Percentiles rank a stretch among this genome's conserved stretches.
Evolutionary conservation across 139 green algal species (phyloP).

Genomic region (Chlamydomonas sp.): DNA sequence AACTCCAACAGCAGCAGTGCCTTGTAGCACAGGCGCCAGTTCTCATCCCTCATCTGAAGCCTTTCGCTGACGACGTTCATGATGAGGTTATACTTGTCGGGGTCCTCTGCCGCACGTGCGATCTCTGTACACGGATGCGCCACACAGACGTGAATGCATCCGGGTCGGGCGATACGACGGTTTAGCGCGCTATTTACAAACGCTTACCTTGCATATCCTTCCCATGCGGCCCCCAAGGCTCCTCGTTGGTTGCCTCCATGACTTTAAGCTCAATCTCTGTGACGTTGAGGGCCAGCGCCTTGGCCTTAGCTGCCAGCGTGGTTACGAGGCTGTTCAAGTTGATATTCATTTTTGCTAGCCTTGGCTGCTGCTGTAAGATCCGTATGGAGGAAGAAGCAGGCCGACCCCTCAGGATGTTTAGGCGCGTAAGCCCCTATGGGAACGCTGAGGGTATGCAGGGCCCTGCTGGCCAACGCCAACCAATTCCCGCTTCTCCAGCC

Average conservation of each 20-base stretch:
- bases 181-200: not conserved
- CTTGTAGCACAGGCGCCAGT: conserved; percentile 95
- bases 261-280: conserved; percentile 72
- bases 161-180: not conserved
- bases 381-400: not conserved
- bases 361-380: not conserved
- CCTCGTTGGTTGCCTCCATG: conserved; percentile 83
- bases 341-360: not conserved
- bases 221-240: conserved; percentile 91
- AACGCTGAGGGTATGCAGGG: too few species aligned
- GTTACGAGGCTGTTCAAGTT: conserved; percentile 10
- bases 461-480: too few species aligned
- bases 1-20: conserved; percentile 90
- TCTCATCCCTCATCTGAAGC: conserved; percentile 79
- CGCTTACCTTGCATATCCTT: conserved; percentile 79
- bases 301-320: conserved; percentile 29
- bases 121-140: conserved; percentile 72
- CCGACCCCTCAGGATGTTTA: not conserved
- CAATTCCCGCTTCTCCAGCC: too few species aligned
- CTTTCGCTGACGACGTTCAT: conserved; percentile 81
- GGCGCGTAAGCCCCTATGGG: not conserved
- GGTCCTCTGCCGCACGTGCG: conserved; percentile 73
- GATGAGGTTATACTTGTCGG: conserved; percentile 84
- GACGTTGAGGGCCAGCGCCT: conserved; percentile 71
- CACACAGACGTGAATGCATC: not conserved